These are phyloP conservation scores for Phyllostachys edulis DNA, from an alignment of 176 grass and related monocot genomes.

Conservation along the genomic window DNA sequence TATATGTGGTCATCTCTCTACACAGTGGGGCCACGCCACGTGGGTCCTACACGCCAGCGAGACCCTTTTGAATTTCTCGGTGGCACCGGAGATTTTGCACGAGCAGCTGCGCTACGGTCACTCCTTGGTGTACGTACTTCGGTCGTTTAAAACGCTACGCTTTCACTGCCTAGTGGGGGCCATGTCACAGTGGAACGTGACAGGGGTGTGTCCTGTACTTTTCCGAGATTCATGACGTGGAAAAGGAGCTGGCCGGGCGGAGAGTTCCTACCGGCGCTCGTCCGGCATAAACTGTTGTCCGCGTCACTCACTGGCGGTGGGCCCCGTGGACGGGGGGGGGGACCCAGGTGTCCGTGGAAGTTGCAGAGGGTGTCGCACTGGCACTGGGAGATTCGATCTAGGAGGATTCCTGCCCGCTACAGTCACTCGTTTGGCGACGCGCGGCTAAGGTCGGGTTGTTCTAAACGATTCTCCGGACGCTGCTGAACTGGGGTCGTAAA, in stretches of 20 bases:
- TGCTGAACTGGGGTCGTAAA: conserved; percentile 1
- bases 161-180: fast-evolving
- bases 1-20: conserved; percentile 22
- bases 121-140: neutral
- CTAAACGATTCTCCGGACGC: neutral
- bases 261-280: conserved; percentile 5
- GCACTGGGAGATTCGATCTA: conserved; percentile 25
- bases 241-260: neutral
- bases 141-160: neutral
- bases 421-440: conserved; percentile 6
- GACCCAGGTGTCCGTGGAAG: neutral
- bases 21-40: fast-evolving
- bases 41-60: fast-evolving
- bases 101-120: neutral
- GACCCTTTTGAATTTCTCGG: fast-evolving
- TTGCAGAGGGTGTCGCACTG: neutral
- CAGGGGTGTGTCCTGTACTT: neutral
- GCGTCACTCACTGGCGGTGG: neutral
- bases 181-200: neutral
- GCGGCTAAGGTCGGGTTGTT: neutral
- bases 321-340: fast-evolving
- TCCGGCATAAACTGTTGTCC: neutral
- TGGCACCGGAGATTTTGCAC: neutral
- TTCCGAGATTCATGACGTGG: conserved; percentile 24
- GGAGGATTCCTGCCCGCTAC: conserved; percentile 9